Base-by-base conservation (phyloP, 805 yeast species). In the Candida nanaspora region DNA sequence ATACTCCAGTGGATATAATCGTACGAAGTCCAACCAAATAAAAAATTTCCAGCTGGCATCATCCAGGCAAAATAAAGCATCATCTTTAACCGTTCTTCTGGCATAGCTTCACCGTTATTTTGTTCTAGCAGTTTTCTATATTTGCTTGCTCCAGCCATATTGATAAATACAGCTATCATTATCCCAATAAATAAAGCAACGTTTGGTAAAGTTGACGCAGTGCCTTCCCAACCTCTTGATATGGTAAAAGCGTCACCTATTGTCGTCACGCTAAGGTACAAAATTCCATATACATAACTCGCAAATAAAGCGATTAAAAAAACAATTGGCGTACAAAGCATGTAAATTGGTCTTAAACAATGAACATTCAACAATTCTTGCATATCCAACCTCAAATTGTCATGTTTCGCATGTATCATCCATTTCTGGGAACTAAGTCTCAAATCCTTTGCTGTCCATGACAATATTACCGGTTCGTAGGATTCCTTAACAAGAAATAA, bases 1-100 rank as follows among this genome's bases (percentile, higher is more conserved):
- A 68, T 74, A n/a, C 70, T 59, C 79, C 79, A 75, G 45, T 65
- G 76, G 18, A 70, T 56, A 9, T 48, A 42, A 8, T 55, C 47
- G 27, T 55, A 51, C 41, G 77, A 72, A 0, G 82, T 65, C 86
- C 86, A 82, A 8, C 82, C 83, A 51, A 78, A 68, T 55, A 80
- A 58, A 50, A 81, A 76, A 35, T 78, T 61, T 69, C 86, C 87
- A 13, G 68, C 64, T 0, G 86, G 80, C 46, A 77, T 68, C 15
- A 70, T 51, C 28, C 80, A 46, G 1, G 82, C 78, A 16, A 73
- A 63, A 14, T 65, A 56, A 45, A 76, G 75, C 76, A 78, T 69
- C 2, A 76, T 65, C 8, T 69, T 70, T 44, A 80, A 64, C 38
- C 85, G 66, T 49, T 75, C 74, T 51, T 80, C 86, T 1, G 86